Percentiles rank a stretch among this genome's conserved stretches.
These are phyloP conservation scores for Penicillium steckii DNA, from an alignment of 495 filamentous ascomycete species.

Conservation along the genomic window DNA sequence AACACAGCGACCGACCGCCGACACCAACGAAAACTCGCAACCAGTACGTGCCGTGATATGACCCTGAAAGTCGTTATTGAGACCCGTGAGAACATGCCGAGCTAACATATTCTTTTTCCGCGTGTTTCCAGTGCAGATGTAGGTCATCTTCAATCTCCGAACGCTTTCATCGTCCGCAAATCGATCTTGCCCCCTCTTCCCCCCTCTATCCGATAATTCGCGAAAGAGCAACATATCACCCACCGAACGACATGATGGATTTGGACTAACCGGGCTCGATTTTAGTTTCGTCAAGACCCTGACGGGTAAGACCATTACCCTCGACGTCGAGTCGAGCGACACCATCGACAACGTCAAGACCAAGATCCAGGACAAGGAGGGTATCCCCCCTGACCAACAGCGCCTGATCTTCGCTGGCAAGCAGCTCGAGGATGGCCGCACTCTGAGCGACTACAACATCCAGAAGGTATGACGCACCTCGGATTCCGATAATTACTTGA, in stretches of 20 bases:
- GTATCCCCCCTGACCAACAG: constrained; percentile 98
- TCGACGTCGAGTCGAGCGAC: constrained; percentile 98
- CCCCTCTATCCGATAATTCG: not conserved
- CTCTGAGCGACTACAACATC: constrained; percentile 99
- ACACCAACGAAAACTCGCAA: constrained; percentile 56
- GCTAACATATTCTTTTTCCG: constrained; percentile 43
- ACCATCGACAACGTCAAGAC: constrained; percentile 98
- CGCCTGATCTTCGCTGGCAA: constrained; percentile 99
- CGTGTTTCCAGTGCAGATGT: constrained; percentile 74
- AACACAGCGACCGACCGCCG: constrained; percentile 48
- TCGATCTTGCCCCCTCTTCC: constrained; percentile 10
- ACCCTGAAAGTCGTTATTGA: constrained; percentile 12
- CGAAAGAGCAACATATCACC: constrained; percentile 8
- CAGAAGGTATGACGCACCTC: constrained; percentile 74
- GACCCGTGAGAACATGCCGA: constrained; percentile 14
- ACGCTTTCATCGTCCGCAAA: constrained; percentile 15
- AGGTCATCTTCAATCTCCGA: constrained; percentile 40
- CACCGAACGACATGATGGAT: constrained; percentile 10
- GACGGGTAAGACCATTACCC: constrained; percentile 99
- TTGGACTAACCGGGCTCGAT: constrained; percentile 38
- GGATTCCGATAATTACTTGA: not conserved
- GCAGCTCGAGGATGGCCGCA: constrained; percentile 99
- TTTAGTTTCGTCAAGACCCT: constrained; percentile 93
- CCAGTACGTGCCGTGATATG: constrained; percentile 51
- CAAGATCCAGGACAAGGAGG: constrained; percentile 99